Evolutionary conservation across 1,284 basidiomycete genomes (phyloP).

Genomic region (Moesziomyces globuligerus): DNA sequence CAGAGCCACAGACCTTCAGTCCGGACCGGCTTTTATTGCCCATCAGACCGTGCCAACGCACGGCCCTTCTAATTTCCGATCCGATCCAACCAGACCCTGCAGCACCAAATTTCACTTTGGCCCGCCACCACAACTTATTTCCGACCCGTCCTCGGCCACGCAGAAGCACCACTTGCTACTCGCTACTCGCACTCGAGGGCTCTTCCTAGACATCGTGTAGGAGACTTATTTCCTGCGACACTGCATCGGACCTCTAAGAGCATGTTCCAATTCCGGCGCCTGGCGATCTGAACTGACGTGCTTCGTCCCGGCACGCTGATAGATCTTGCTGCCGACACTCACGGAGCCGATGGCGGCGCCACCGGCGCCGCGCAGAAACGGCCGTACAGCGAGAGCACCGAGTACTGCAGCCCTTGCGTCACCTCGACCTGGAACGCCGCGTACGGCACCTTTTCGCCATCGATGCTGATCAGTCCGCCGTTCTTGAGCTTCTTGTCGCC

Average conservation of each 20-base stretch:
- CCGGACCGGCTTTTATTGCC: conserved; percentile 10
- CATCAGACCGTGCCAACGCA: conserved; percentile 2
- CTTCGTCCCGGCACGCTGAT: too few relatives aligned
- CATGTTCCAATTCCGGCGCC: too few relatives aligned
- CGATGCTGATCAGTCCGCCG: conserved; percentile 70
- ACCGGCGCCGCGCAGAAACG: conserved; percentile 40
- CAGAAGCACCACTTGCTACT: too few relatives aligned
- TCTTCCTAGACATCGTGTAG: too few relatives aligned
- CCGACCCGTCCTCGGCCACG: too few relatives aligned
- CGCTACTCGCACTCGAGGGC: too few relatives aligned
- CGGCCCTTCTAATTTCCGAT: not conserved
- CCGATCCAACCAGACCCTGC: conserved; percentile 11
- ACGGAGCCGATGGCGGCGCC: conserved; percentile 23
- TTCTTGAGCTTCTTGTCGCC: conserved; percentile 50
- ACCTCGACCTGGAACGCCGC: conserved; percentile 86
- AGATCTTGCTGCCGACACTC: not conserved
- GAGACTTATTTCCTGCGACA: too few relatives aligned
- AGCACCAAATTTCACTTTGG: too few relatives aligned
- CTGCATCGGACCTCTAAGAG: too few relatives aligned
- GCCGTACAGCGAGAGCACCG: conserved; percentile 46
- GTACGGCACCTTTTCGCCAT: conserved; percentile 85
- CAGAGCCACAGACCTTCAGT: not conserved
- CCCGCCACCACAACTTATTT: too few relatives aligned
- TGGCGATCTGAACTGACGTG: too few relatives aligned
- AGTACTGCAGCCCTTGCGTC: conserved; percentile 34